Conservation (phyloP, 257 asterid species). For the Knoxia roxburghii region DNA sequence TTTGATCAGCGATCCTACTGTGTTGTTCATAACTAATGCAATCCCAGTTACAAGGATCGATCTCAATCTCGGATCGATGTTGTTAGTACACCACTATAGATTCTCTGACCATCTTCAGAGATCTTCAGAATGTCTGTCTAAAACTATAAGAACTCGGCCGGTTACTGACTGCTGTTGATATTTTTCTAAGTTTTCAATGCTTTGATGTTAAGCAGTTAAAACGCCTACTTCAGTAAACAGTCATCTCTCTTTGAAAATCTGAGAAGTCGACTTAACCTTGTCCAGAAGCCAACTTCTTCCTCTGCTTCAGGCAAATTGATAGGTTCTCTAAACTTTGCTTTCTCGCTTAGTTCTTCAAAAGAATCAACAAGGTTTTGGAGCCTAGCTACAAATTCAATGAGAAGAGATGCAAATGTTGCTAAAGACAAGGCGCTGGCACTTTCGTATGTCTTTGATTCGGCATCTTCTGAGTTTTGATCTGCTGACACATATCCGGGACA, state of each 20-base stretch:
- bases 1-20: neutral
- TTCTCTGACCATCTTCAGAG: neutral
- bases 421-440: slow-evolving; percentile 75
- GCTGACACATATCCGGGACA: slow-evolving; percentile 30
- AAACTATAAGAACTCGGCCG: neutral
- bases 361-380: slow-evolving; percentile 69
- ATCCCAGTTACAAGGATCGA: neutral
- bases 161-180: neutral
- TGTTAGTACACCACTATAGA: neutral
- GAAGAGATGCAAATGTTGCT: slow-evolving; percentile 68
- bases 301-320: slow-evolving; percentile 18
- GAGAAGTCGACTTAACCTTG: slow-evolving; percentile 28
- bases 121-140: neutral
- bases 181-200: neutral
- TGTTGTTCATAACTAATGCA: neutral
- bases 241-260: slow-evolving; percentile 19
- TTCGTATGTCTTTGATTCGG: slow-evolving; percentile 50
- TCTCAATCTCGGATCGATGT: neutral
- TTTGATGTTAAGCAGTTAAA: neutral
- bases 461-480: slow-evolving; percentile 28
- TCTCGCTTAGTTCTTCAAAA: slow-evolving; percentile 55
- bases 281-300: slow-evolving; percentile 30
- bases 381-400: slow-evolving; percentile 75
- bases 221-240: slow-evolving; percentile 2
- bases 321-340: slow-evolving; percentile 56